phyloP scores from a whole-genome alignment of 2,329 filamentous ascomycete genomes.

The Colletotrichum ledebouriae region DNA sequence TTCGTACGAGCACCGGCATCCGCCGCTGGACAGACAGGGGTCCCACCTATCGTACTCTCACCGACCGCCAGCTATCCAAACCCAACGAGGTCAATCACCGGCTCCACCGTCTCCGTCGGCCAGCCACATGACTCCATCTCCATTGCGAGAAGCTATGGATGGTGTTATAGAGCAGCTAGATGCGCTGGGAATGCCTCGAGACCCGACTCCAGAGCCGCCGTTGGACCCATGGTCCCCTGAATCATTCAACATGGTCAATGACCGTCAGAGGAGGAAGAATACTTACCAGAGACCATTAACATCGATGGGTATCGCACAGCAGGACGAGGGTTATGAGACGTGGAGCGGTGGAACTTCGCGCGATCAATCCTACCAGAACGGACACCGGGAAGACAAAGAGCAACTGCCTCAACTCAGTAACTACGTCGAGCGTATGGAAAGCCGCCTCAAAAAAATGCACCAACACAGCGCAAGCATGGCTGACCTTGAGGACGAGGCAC shows the following conservation, averaged over 20 bases:
- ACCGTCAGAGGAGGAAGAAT: constrained; percentile 54
- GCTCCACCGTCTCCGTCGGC: constrained; percentile 76
- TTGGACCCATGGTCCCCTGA: constrained; percentile 91
- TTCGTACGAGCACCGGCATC: constrained; percentile 48
- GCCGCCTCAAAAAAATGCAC: constrained; percentile 79
- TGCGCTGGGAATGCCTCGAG: constrained; percentile 79
- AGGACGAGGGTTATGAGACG: constrained; percentile 73
- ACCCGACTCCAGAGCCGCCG: constrained; percentile 67
- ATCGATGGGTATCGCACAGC: constrained; percentile 76
- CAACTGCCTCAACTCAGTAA: constrained; percentile 81
- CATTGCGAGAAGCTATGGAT: constrained; percentile 94
- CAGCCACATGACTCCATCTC: constrained; percentile 85
- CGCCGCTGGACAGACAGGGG: constrained; percentile 52
- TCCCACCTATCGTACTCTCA: constrained; percentile 54
- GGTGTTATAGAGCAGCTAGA: constrained; percentile 96
- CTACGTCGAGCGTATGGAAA: constrained; percentile 95
- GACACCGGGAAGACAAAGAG: constrained; percentile 61
- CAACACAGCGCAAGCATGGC: constrained; percentile 65
- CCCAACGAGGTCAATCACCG: constrained; percentile 72
- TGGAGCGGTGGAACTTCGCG: constrained; percentile 68
- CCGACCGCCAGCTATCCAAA: constrained; percentile 61
- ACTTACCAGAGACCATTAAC: constrained; percentile 72
- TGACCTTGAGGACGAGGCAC: constrained; percentile 64
- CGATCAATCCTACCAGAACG: constrained; percentile 57
- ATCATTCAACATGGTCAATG: constrained; percentile 75